Evolutionary conservation across 2,329 filamentous ascomycete genomes (phyloP).

Genomic region (Metarhizium album): DNA sequence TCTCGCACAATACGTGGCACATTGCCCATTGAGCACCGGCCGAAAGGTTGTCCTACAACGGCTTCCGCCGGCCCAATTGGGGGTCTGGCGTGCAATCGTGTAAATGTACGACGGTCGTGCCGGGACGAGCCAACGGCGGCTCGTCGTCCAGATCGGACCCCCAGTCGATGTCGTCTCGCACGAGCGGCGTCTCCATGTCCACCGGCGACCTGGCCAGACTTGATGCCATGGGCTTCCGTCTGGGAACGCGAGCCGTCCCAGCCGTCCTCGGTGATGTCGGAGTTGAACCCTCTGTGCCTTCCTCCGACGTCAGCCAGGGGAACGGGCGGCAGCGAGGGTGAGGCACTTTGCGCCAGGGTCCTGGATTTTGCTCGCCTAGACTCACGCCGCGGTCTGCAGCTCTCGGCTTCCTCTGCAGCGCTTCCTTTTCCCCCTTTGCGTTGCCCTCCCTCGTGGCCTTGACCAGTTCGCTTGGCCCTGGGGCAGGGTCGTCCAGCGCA

Average conservation of each 20-base stretch:
- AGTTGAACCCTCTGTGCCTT: not conserved
- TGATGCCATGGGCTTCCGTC: not conserved
- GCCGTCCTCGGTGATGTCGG: not conserved
- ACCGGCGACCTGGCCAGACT: not conserved
- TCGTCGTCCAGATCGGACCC: constrained; percentile 1
- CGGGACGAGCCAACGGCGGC: not conserved
- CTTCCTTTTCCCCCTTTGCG: not conserved
- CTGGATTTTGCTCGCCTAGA: not conserved
- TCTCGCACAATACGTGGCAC: constrained; percentile 12
- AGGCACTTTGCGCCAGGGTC: not conserved
- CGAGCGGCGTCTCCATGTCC: not conserved
- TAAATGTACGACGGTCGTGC: not conserved
- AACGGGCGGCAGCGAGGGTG: not conserved
- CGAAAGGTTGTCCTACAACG: constrained; percentile 14
- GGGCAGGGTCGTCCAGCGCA: not conserved
- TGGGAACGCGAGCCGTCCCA: not conserved
- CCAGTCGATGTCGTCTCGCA: constrained; percentile 9
- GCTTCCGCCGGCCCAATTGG: not conserved
- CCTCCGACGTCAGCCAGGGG: not conserved
- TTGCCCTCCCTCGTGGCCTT: not conserved
- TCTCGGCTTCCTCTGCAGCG: constrained; percentile 1
- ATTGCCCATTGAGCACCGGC: constrained; percentile 17
- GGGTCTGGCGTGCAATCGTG: not conserved
- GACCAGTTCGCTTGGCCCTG: not conserved
- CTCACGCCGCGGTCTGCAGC: too few relatives aligned